Evolutionary conservation across 164 flowering plant species (phyloP), one percentile per base, ranked within the genome.

Genomic region (Pachysandra terminalis): DNA sequence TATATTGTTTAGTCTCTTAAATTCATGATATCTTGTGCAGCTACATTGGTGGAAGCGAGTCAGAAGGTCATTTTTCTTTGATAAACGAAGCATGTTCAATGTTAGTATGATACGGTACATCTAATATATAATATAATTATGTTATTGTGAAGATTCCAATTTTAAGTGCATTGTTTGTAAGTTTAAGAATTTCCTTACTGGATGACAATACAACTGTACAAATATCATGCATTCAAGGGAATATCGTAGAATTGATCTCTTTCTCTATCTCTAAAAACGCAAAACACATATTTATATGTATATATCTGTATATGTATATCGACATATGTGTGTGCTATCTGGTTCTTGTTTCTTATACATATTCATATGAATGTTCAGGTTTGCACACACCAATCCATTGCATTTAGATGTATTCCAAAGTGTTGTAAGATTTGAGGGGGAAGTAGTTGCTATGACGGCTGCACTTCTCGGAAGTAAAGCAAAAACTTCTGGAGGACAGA

Each of bases 361-460:
- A 19, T 55, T 19, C 45, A 41, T 37, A 19, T 59, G 45, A 32
- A 32, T 32, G 5, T 74, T 52, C 90, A 95, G 99, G 97, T 92
- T 92, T 84, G 85, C 97, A 64, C 99, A 95, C 78, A 92, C 99
- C 72, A 95, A 95, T 78, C 99, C 99, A 41, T 76, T 95, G 77
- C 99, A 95, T 80, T 19, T 86, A 58, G 97, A 95, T 87, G 89
- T 95, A 55, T 95, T 95, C 79, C 88, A 78, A 66, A 95, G 99
- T 79, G 88, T 95, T 0, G 93, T 77, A 35, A 81, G 82, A 28
- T 90, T 87, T 87, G 99, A 95, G 71, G 84, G 85, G 28, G 99
- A 95, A 83, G 97, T 92, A 57, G 96, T 95, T 69, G 90, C 96
- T 65, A 95, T 95, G 99, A 92, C 97, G 3, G 96, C 97, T 75